Conservation (phyloP, 73 alveolate species). For the Durusdinium trenchii region DNA sequence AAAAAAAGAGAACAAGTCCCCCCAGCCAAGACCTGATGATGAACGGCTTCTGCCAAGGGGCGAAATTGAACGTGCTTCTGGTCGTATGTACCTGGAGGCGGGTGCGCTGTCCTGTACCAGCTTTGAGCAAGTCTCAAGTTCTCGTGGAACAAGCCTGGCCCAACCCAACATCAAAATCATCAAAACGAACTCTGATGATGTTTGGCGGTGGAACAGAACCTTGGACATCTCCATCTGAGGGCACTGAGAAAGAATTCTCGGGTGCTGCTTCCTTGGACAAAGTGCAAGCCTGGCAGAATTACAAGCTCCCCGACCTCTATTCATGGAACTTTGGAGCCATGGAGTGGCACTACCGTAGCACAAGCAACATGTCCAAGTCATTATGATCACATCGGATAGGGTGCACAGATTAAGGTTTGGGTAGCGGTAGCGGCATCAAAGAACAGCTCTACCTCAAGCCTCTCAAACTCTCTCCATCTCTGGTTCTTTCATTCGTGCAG, state of each 20-base stretch:
- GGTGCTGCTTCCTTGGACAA: constrained; percentile 28
- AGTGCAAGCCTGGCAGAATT: neutral
- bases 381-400: neutral
- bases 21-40: too few species aligned
- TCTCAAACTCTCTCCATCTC: neutral
- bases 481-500: neutral
- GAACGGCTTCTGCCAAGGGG: too few species aligned
- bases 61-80: constrained; percentile 11
- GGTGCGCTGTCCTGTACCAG: neutral
- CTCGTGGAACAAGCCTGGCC: too few species aligned
- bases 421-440: neutral
- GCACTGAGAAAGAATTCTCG: constrained; percentile 35
- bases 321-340: neutral
- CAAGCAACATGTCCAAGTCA: neutral
- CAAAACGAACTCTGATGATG: too few species aligned
- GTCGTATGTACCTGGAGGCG: constrained; percentile 37
- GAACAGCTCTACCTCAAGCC: neutral
- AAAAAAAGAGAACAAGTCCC: too few species aligned
- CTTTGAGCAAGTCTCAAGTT: too few species aligned
- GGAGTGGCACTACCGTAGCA: neutral
- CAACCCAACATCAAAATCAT: neutral
- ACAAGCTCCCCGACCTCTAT: neutral
- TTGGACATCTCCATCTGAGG: neutral
- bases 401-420: neutral
- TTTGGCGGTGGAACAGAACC: neutral